Evolutionary conservation across 2,329 filamentous ascomycete genomes (phyloP).

Genomic region (Aureobasidium sp.): DNA sequence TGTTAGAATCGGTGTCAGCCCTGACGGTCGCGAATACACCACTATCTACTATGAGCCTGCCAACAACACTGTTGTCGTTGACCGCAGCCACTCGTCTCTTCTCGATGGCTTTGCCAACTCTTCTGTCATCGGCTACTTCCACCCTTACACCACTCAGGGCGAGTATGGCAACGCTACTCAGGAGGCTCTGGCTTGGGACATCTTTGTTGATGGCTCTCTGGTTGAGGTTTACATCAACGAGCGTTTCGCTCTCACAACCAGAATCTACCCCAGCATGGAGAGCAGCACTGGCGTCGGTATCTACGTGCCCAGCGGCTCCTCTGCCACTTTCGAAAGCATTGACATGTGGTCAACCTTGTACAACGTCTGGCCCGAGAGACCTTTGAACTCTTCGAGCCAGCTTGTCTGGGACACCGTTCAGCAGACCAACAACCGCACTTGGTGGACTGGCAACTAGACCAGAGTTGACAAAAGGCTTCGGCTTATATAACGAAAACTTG

Average conservation of each 20-base stretch:
- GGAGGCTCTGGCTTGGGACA: constrained; percentile 37
- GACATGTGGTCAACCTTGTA: constrained; percentile 29
- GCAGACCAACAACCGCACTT: constrained; percentile 39
- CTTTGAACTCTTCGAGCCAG: constrained; percentile 31
- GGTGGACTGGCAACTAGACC: constrained; percentile 38
- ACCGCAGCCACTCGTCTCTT: constrained; percentile 36
- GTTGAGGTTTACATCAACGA: constrained; percentile 43
- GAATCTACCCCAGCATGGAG: constrained; percentile 39
- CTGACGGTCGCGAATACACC: constrained; percentile 38
- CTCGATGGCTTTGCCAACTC: constrained; percentile 37
- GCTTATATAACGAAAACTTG: neutral
- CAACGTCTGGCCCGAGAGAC: constrained; percentile 33
- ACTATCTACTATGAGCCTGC: constrained; percentile 38
- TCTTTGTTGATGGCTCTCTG: constrained; percentile 43
- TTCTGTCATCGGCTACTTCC: constrained; percentile 41
- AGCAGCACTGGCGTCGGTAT: constrained; percentile 39
- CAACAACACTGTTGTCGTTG: constrained; percentile 41
- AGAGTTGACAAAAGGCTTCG: neutral
- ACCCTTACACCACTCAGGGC: constrained; percentile 33
- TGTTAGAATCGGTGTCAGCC: constrained; percentile 37
- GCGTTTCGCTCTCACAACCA: constrained; percentile 34
- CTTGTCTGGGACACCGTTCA: constrained; percentile 37
- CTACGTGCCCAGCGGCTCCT: constrained; percentile 32
- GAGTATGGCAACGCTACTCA: constrained; percentile 20
- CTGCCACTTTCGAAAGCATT: constrained; percentile 31